Percentiles rank a stretch among this genome's conserved stretches.
These are phyloP conservation scores for Phialophora macrospora DNA, from an alignment of 2,329 filamentous ascomycete genomes.

Conservation along the genomic window DNA sequence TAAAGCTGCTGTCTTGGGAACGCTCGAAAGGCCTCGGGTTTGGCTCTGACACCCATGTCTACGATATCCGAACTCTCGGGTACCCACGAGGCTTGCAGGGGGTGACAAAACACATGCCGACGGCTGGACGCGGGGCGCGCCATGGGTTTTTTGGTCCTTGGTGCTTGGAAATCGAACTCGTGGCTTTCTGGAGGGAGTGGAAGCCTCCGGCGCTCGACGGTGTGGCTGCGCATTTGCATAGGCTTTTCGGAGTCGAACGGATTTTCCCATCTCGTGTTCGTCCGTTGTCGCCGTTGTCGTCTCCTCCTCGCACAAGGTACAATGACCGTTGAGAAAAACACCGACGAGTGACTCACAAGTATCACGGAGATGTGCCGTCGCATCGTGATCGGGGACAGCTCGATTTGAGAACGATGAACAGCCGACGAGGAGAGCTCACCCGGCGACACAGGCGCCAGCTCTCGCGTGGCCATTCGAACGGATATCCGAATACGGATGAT, in stretches of 20 bases:
- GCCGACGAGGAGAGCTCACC: conserved; percentile 15
- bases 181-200: not conserved
- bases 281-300: not conserved
- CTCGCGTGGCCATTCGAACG: conserved; percentile 5
- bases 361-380: not conserved
- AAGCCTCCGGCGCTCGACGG: not conserved
- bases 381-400: not conserved
- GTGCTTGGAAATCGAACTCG: not conserved
- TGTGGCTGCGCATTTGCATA: not conserved
- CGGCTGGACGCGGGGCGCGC: not conserved
- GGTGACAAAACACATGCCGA: not conserved
- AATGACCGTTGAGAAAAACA: not conserved
- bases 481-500: conserved; percentile 21
- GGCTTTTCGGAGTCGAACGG: not conserved
- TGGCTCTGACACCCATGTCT: not conserved
- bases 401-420: conserved; percentile 9
- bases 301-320: not conserved
- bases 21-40: too few species aligned
- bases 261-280: not conserved
- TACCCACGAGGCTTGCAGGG: conserved; percentile 11
- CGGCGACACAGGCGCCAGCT: conserved; percentile 11
- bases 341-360: not conserved
- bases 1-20: not conserved
- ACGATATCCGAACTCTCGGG: conserved; percentile 7
- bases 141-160: not conserved